A percentile compares a stretch with the other conserved stretches of the same genome.
Evolutionary conservation across 805 yeast species (phyloP).

Genomic region (Grigorovia jiainica): DNA sequence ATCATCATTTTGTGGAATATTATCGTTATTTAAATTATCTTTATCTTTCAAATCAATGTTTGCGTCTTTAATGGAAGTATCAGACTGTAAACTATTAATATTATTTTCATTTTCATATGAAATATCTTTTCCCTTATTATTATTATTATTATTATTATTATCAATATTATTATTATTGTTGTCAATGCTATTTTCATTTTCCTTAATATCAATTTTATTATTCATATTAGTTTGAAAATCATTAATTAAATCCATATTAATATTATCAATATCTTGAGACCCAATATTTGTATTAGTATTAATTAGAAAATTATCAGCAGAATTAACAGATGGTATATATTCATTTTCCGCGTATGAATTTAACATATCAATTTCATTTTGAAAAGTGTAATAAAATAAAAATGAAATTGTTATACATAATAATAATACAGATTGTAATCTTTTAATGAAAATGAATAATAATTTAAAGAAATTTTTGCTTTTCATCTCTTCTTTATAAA

Average conservation of each 20-base stretch:
- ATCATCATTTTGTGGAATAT: too few species aligned
- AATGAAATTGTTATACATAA: conserved; percentile 22
- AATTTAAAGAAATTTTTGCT: conserved; percentile 7
- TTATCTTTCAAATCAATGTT: too few species aligned
- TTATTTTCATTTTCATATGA: neutral
- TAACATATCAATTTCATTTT: conserved; percentile 28
- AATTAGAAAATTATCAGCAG: neutral
- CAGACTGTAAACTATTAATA: too few species aligned
- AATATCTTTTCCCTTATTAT: neutral
- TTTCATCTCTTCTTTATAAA: conserved; percentile 11
- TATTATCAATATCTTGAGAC: neutral
- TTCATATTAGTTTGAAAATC: neutral
- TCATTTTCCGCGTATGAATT: conserved; percentile 30
- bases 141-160: neutral
- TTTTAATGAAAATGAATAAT: conserved; percentile 10
- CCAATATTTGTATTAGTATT: neutral
- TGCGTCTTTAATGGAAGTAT: too few species aligned
- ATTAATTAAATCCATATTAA: neutral
- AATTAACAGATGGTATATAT: conserved; percentile 23
- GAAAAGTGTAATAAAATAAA: conserved; percentile 28
- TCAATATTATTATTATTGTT: neutral
- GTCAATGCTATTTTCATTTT: neutral
- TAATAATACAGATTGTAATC: conserved; percentile 21
- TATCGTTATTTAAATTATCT: too few species aligned
- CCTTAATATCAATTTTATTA: neutral